Evolutionary conservation across 148 eudicot species (phyloP), one percentile per base, ranked within the genome.

Genomic region (Camellia granthamiana): DNA sequence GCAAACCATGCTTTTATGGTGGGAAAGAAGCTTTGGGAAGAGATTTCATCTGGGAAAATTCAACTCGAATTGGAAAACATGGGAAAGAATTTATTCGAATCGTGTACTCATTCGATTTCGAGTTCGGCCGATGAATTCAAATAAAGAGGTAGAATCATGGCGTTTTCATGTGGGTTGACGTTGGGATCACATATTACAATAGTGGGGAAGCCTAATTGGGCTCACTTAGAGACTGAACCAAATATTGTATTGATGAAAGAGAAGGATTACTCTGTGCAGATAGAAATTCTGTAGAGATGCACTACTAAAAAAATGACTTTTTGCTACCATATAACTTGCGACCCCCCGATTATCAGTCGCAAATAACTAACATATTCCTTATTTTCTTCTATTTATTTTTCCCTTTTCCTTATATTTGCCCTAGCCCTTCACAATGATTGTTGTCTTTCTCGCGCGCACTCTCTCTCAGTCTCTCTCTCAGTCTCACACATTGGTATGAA

Each of bases 121-220:
- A 63, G 90, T 4, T 68, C 86, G 10, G 88, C 77, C 46, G 72
- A n/a, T 5, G 75, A 84, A 38, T 83, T 86, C 65, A 3, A 18
- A 18, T 13, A 68, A 71, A 79, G 46, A 12, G 81, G 83, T 71
- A 55, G 72, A 42, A 49, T 75, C 19, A 79, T 92, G 81, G 70
- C 81, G 80, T 63, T 92, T 23, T 91, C 93, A 0, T 94, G 98
- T 77, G 97, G 98, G 75, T 60, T 94, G 64, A 74, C 87, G 0
- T 15, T 88, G 46, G 97, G 98, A 64, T 90, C 97, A 6, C 97
- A 94, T 73, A 81, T 94, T 58, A 92, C 97, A 9, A 91, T 94
- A 49, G 92, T 92, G 84, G 98, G 92, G 62, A 87, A 72, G 88
- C 92, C 97, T 1, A 79, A 76, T 56, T 72, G 49, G 85, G 98